A percentile compares a stretch with the other conserved stretches of the same genome.
Conservation (phyloP, 768 basidiomycete genomes). For the Lactarius sanguifluus region DNA sequence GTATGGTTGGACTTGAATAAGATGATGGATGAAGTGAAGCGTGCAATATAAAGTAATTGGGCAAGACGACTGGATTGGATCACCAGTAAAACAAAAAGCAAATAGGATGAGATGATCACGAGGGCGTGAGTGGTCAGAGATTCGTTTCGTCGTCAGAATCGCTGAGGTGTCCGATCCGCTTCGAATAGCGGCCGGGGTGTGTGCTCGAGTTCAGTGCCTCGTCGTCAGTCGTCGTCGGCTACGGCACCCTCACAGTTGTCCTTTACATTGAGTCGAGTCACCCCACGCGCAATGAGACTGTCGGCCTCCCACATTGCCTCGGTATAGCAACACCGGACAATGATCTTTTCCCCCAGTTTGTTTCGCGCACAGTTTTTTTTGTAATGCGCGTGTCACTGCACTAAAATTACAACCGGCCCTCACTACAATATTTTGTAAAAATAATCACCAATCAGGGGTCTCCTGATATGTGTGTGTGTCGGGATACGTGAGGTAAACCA, state of each 20-base stretch:
- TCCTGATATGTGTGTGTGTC: background rate
- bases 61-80: slow-evolving; percentile 7
- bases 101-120: slow-evolving; percentile 14
- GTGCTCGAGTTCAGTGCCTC: slow-evolving; percentile 67
- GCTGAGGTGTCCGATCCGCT: slow-evolving; percentile 45
- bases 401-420: slow-evolving; percentile 4
- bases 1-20: too few species aligned
- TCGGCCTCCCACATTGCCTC: slow-evolving; percentile 44
- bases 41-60: slow-evolving; percentile 19
- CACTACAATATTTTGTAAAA: slow-evolving; percentile 21
- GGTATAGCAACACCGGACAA: slow-evolving; percentile 20
- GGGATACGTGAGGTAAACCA: too few species aligned
- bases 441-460: background rate
- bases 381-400: slow-evolving; percentile 11
- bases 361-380: slow-evolving; percentile 10
- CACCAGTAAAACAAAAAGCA: slow-evolving; percentile 1
- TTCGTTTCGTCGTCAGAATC: slow-evolving; percentile 39
- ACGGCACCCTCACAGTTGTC: slow-evolving; percentile 35
- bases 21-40: background rate
- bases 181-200: slow-evolving; percentile 71
- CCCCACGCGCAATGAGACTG: slow-evolving; percentile 48
- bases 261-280: slow-evolving; percentile 41
- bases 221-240: slow-evolving; percentile 62
- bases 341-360: slow-evolving; percentile 1
- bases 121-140: slow-evolving; percentile 32